Evolutionary conservation across 768 basidiomycete genomes (phyloP), one percentile per base, ranked within the genome.

Genomic region (Antrodiella citrinella): DNA sequence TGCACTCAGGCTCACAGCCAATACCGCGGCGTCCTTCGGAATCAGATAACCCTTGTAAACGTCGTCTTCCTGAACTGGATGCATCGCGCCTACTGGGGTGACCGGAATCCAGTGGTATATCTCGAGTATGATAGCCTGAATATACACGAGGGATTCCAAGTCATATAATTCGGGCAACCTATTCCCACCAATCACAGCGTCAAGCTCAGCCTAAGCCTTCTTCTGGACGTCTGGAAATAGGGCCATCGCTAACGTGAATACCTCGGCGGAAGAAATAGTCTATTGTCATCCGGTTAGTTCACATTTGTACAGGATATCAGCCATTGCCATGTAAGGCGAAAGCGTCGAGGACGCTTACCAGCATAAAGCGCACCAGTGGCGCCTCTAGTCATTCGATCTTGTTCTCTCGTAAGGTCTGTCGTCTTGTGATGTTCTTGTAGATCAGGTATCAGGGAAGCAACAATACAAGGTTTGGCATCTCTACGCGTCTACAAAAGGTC

Each of bases 191-290:
- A 70, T 53, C 23, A 66, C 67, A 3, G 67, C 67, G 50, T 72
- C 68, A 4, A 72, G 53, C 50, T 72, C 70, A n/a, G 53, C 62
- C 9, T 66, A 67, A 9, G 68, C 69, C 21, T 54, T 59, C 2
- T 43, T 51, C 41, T 67, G 64, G 3, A 64, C 55, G 2, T 64
- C 57, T 0, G 69, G 70, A 50, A 49, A 53, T 19, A 53, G 48
- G 5, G 52, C 24, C 59, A 62, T 59, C 1, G 59, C 60, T 3
- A 62, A 47, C 39, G 52, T 57, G 24, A 60, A 56, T 3, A 57
- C 42, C 20, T 48, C 21, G 10, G 59, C 24, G 2, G 55, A 42
- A 1, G 53, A 26, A 18, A 38, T 21, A 1, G 55, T 52, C 59
- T 60, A 18, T 35, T 35, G 15, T 15, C 30, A 26, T 35, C 30